Conservation (phyloP, 1,139 yeast genomes). For the Sporopachydermia cereana region DNA sequence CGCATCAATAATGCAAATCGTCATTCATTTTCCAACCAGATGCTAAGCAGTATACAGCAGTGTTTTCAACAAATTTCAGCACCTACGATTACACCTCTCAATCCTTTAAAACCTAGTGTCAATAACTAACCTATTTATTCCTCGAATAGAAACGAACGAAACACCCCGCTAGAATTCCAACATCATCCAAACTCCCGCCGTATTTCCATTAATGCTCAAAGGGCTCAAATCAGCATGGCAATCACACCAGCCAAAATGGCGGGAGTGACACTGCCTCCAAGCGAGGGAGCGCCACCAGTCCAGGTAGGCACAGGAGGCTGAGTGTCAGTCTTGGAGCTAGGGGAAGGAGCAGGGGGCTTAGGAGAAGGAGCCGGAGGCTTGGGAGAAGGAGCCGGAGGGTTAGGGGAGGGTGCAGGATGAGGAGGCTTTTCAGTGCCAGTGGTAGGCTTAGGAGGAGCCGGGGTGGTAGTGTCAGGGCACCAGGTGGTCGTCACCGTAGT, state of each 20-base stretch:
- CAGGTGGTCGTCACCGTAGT: neutral
- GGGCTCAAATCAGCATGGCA: neutral
- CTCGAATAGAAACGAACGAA: neutral
- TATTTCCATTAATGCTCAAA: neutral
- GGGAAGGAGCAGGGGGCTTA: neutral
- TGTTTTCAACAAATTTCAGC: too few species aligned
- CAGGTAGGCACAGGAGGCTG: neutral
- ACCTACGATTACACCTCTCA: too few species aligned
- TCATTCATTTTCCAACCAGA: too few species aligned
- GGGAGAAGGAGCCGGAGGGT: neutral
- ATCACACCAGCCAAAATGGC: slow-evolving; percentile 1
- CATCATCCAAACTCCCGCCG: neutral
- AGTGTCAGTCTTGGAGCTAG: neutral
- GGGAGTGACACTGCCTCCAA: neutral
- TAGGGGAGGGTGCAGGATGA: slow-evolving; percentile 14
- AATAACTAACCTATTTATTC: too few species aligned
- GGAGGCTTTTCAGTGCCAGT: slow-evolving; percentile 9
- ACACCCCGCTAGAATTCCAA: neutral
- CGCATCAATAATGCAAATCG: too few species aligned
- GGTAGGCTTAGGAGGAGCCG: neutral
- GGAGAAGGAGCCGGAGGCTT: neutral
- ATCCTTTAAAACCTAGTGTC: too few species aligned
- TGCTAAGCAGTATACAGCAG: too few species aligned
- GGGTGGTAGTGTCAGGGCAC: neutral
- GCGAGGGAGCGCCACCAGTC: slow-evolving; percentile 1